These are phyloP conservation scores for Endoconidiophora polonica DNA, from an alignment of 2,329 filamentous ascomycete species.

Conservation along the genomic window DNA sequence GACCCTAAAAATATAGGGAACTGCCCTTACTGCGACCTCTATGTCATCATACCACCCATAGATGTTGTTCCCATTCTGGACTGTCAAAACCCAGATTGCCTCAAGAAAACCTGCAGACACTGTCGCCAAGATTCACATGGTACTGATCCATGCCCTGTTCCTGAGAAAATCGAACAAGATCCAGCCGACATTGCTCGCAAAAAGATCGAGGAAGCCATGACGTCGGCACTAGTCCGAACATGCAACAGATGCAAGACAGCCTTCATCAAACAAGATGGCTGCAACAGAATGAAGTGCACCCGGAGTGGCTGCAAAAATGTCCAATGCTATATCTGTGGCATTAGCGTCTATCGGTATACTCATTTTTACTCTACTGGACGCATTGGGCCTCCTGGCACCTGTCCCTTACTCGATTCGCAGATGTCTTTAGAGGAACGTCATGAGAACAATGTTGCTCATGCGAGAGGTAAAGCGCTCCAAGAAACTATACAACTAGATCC, in stretches of 20 bases:
- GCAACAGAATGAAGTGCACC: slow-evolving; percentile 68
- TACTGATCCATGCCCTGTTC: slow-evolving; percentile 43
- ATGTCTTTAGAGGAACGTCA: not conserved
- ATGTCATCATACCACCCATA: slow-evolving; percentile 52
- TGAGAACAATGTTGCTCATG: not conserved
- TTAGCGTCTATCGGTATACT: slow-evolving; percentile 50
- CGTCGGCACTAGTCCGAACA: slow-evolving; percentile 54
- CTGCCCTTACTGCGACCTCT: slow-evolving; percentile 72
- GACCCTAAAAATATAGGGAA: slow-evolving; percentile 54
- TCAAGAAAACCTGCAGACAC: slow-evolving; percentile 45
- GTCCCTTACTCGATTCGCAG: slow-evolving; percentile 48
- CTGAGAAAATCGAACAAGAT: slow-evolving; percentile 44
- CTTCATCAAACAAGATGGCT: slow-evolving; percentile 64
- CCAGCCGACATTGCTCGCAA: slow-evolving; percentile 42
- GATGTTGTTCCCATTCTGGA: slow-evolving; percentile 56
- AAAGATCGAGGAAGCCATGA: slow-evolving; percentile 70
- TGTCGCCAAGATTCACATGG: slow-evolving; percentile 56
- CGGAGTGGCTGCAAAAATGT: slow-evolving; percentile 32
- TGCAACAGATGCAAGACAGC: slow-evolving; percentile 58
- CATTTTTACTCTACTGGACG: slow-evolving; percentile 36
- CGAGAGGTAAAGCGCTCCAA: slow-evolving; percentile 30
- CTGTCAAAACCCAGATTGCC: slow-evolving; percentile 51
- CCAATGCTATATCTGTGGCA: slow-evolving; percentile 57
- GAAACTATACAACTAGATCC: slow-evolving; percentile 43
- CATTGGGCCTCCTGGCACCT: slow-evolving; percentile 31